Percentiles rank a stretch among this genome's conserved stretches.
These are phyloP conservation scores for Ceratocystis harringtonii DNA, from an alignment of 2,329 filamentous ascomycete species.

Conservation along the genomic window DNA sequence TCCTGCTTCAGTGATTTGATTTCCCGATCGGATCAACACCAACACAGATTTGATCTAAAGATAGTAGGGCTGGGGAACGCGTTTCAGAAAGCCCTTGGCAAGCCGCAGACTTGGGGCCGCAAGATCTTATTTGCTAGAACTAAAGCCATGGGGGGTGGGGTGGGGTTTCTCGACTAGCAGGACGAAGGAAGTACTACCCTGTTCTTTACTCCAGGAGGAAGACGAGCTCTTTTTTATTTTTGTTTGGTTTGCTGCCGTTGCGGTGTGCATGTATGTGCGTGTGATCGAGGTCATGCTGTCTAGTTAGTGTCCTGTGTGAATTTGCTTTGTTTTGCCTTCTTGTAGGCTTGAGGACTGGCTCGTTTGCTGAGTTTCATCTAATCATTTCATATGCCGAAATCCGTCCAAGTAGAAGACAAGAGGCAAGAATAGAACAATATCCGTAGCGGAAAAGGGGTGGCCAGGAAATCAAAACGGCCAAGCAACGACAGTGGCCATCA, in stretches of 20 bases:
- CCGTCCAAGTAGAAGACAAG: background rate
- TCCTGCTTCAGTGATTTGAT: background rate
- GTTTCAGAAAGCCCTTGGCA: slow-evolving; percentile 1
- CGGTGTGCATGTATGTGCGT: background rate
- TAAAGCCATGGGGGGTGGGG: background rate
- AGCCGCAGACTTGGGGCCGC: background rate
- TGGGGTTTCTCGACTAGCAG: background rate
- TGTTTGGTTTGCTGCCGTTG: background rate
- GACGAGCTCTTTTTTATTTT: background rate
- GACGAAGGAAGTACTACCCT: background rate
- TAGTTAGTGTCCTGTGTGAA: background rate
- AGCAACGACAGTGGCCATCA: background rate
- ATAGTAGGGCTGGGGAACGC: slow-evolving; percentile 1
- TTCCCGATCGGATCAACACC: slow-evolving; percentile 2
- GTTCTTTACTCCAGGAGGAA: background rate
- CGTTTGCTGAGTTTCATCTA: background rate
- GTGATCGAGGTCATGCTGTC: no score
- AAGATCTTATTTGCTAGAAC: background rate
- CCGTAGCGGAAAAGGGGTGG: background rate
- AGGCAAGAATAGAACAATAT: background rate
- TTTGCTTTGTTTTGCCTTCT: background rate
- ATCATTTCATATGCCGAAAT: background rate
- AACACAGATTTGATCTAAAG: background rate
- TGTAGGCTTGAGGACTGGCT: background rate
- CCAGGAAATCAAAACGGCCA: background rate